Evolutionary conservation across 352 stramenopile genomes (phyloP), one percentile per base, ranked within the genome.

Genomic region (Pythium coloratum): DNA sequence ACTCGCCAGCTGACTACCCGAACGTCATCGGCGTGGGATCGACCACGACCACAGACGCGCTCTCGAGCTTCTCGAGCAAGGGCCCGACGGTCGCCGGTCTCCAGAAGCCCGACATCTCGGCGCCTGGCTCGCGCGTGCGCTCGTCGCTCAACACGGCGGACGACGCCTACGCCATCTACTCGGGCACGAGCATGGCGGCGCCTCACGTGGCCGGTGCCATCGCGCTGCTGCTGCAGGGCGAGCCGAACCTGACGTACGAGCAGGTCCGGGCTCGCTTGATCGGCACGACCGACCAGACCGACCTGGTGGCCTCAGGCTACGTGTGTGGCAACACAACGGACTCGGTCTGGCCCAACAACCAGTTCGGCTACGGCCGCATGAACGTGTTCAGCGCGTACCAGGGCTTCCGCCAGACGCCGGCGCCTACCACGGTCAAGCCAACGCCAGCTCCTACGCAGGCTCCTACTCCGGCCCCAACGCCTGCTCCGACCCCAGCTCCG

Each of bases 31-130:
- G 18, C 2, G 58, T 64, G 6, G 67, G 62, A 2, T 49, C 62
- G 0, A 67, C 56, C 12, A 51, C 47, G 51, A 59, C 36, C 20
- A 66, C 9, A n/a, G 69, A 76, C 24, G 51, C 42, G 2, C 46
- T 80, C 6, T 55, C 60, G 42, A 66, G 49, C 58, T 76, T 70
- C 32, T 77, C 66, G 38, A 76, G 70, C 46, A 68, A 66, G 18
- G 70, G 73, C 10, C 70, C 69, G 3, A 54, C 62, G 3, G 46
- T 49, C 40, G 13, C 2, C 40, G 61, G 64, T 0, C n/a, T 60
- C 2, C 14, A 73, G 20, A 80, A 80, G 59, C 73, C 70, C 2
- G 70, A 77, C 16, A 30, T 80, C n/a, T 66, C 67, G 12, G 73
- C 70, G 6, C 70, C 70, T n/a, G 70, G 73, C 24, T 44, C 50